Conservation (phyloP, 352 stramenopile species). For the Globisporangium radiosum region DNA sequence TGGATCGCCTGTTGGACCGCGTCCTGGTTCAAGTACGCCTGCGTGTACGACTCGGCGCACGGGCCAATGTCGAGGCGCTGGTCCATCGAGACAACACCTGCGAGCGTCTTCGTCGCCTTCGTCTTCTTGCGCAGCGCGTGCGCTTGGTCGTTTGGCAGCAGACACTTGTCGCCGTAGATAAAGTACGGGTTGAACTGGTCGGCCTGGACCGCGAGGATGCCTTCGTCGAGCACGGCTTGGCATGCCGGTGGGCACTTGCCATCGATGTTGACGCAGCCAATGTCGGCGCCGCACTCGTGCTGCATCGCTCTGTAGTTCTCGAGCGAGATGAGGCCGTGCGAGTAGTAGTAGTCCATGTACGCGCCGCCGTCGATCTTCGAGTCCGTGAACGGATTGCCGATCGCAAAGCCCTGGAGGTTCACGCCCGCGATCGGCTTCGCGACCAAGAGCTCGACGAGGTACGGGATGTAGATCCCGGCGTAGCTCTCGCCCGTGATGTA, state of each 20-base stretch:
- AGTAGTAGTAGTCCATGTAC: slow-evolving; percentile 86
- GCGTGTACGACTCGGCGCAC: slow-evolving; percentile 62
- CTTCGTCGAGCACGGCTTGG: slow-evolving; percentile 41
- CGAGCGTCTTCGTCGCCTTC: slow-evolving; percentile 14
- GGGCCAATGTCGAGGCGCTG: slow-evolving; percentile 53
- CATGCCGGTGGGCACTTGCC: slow-evolving; percentile 35
- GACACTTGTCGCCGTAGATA: slow-evolving; percentile 78
- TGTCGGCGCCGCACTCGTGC: slow-evolving; percentile 40
- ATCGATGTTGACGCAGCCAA: slow-evolving; percentile 56
- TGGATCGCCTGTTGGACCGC: slow-evolving; percentile 63
- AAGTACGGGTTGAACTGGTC: slow-evolving; percentile 70
- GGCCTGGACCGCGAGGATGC: slow-evolving; percentile 30
- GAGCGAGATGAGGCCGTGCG: slow-evolving; percentile 75
- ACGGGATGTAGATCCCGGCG: slow-evolving; percentile 89
- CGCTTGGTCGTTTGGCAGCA: slow-evolving; percentile 52
- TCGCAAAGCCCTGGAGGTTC: slow-evolving; percentile 69
- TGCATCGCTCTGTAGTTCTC: slow-evolving; percentile 68
- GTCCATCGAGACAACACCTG: slow-evolving; percentile 6
- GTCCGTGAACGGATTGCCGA: slow-evolving; percentile 71
- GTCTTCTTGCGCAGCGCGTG: slow-evolving; percentile 34
- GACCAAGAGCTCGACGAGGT: slow-evolving; percentile 70
- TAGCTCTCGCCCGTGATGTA: slow-evolving; percentile 85
- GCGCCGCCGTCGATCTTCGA: slow-evolving; percentile 51
- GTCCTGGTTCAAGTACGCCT: slow-evolving; percentile 50
- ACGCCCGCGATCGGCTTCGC: slow-evolving; percentile 52